These are phyloP conservation scores for Stephania yunnanensis DNA, from an alignment of 164 flowering plant species.

Conservation along the genomic window DNA sequence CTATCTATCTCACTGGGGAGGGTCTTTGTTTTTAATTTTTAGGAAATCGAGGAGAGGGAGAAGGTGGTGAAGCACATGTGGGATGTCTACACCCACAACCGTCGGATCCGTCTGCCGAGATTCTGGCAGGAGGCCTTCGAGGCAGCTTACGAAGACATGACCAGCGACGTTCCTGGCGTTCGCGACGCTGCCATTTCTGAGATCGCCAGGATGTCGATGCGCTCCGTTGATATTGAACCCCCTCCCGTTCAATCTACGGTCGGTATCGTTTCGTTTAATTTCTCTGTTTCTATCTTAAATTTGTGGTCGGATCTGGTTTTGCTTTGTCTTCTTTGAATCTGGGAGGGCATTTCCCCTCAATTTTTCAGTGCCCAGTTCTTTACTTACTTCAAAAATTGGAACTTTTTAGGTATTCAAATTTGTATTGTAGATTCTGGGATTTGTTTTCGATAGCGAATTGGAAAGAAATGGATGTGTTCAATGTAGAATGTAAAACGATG, in stretches of 20 bases:
- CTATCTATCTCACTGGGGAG: neutral
- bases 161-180: slow-evolving; percentile 61
- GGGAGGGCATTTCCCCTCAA: neutral
- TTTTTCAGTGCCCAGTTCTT: neutral
- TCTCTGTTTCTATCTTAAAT: neutral
- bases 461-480: no score
- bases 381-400: neutral
- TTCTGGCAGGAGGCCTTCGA: slow-evolving; percentile 97
- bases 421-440: neutral
- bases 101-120: slow-evolving; percentile 60
- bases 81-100: slow-evolving; percentile 84
- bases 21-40: neutral
- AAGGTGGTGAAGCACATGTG: slow-evolving; percentile 96
- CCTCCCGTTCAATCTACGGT: slow-evolving; percentile 54
- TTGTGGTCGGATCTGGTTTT: neutral
- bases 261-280: slow-evolving; percentile 3
- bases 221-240: slow-evolving; percentile 52
- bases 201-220: slow-evolving; percentile 94
- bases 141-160: slow-evolving; percentile 89
- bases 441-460: neutral
- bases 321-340: neutral
- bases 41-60: slow-evolving; percentile 99
- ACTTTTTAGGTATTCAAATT: neutral
- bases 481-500: no score
- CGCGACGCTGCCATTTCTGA: slow-evolving; percentile 73